Conservation (phyloP, 345 rosid species). For the Bruguiera gymnorhiza region DNA sequence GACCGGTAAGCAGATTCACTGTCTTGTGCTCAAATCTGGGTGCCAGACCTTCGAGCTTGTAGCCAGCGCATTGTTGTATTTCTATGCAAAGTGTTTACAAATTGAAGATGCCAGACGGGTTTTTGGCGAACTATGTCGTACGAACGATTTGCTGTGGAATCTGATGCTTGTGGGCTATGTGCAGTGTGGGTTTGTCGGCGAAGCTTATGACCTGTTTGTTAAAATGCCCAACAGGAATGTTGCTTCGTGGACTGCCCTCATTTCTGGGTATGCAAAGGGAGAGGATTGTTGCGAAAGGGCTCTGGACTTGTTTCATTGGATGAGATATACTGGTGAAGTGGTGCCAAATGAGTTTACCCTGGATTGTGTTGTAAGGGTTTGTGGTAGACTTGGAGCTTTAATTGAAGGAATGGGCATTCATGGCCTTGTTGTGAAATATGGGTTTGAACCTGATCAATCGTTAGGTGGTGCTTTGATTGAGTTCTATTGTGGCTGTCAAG, state of each 20-base stretch:
- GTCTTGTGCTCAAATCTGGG: slow-evolving; percentile 37
- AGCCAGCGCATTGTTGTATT: slow-evolving; percentile 44
- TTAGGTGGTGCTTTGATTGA: slow-evolving; percentile 45
- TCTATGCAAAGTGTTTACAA: slow-evolving; percentile 33
- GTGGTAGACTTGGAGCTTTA: slow-evolving; percentile 34
- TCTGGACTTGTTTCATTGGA: slow-evolving; percentile 41
- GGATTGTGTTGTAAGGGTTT: slow-evolving; percentile 48
- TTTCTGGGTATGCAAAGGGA: slow-evolving; percentile 43
- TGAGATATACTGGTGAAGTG: slow-evolving; percentile 37
- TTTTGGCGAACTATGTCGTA: slow-evolving; percentile 35
- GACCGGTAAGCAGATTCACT: slow-evolving; percentile 40
- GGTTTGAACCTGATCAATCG: slow-evolving; percentile 42
- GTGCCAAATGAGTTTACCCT: slow-evolving; percentile 55
- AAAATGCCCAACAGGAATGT: slow-evolving; percentile 46
- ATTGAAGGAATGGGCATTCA: slow-evolving; percentile 39
- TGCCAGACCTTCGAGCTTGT: slow-evolving; percentile 42
- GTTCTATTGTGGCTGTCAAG: slow-evolving; percentile 47
- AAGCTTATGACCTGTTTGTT: slow-evolving; percentile 39
- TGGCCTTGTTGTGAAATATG: slow-evolving; percentile 48
- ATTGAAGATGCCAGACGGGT: slow-evolving; percentile 36
- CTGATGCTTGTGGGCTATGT: slow-evolving; percentile 50
- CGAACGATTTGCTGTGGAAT: slow-evolving; percentile 40
- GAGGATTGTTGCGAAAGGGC: slow-evolving; percentile 39
- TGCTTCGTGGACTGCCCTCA: slow-evolving; percentile 46
- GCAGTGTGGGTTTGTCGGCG: slow-evolving; percentile 35